A percentile compares a stretch with the other conserved stretches of the same genome.
Evolutionary conservation across 2,329 filamentous ascomycete genomes (phyloP).

Genomic region (Aspergillus neotritici): DNA sequence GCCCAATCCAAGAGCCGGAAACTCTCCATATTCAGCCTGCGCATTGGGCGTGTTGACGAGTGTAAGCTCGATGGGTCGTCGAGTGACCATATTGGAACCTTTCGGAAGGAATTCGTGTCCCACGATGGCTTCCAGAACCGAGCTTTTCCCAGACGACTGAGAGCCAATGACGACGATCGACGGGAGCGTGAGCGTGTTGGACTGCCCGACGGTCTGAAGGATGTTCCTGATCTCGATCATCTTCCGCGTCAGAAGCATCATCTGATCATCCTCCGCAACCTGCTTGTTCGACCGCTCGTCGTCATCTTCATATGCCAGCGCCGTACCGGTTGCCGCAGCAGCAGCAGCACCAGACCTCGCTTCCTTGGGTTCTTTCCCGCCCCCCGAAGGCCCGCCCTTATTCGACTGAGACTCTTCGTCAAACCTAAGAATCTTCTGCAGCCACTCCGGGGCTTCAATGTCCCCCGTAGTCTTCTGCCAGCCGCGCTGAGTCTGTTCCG

Average conservation of each 20-base stretch:
- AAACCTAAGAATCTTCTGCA: conserved; percentile 63
- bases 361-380: conserved; percentile 51
- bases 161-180: conserved; percentile 99
- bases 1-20: conserved; percentile 81
- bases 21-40: conserved; percentile 87
- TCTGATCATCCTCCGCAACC: conserved; percentile 83
- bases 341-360: conserved; percentile 49
- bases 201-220: conserved; percentile 85
- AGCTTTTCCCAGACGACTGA: conserved; percentile 97
- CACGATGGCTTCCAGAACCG: conserved; percentile 91
- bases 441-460: conserved; percentile 68
- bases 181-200: conserved; percentile 76
- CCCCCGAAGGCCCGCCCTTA: conserved; percentile 37
- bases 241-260: conserved; percentile 98
- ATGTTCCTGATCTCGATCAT: conserved; percentile 99
- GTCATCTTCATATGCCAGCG: conserved; percentile 68
- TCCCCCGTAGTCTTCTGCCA: conserved; percentile 81
- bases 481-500: conserved; percentile 70
- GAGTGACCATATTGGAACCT: conserved; percentile 97
- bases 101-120: conserved; percentile 97
- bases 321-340: conserved; percentile 64
- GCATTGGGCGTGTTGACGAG: conserved; percentile 90
- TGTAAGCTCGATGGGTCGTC: conserved; percentile 90
- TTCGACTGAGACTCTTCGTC: conserved; percentile 56
- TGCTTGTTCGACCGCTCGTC: conserved; percentile 59